These are phyloP conservation scores for Bacidia gigantensis DNA, from an alignment of 495 filamentous ascomycete genomes.

Conservation along the genomic window DNA sequence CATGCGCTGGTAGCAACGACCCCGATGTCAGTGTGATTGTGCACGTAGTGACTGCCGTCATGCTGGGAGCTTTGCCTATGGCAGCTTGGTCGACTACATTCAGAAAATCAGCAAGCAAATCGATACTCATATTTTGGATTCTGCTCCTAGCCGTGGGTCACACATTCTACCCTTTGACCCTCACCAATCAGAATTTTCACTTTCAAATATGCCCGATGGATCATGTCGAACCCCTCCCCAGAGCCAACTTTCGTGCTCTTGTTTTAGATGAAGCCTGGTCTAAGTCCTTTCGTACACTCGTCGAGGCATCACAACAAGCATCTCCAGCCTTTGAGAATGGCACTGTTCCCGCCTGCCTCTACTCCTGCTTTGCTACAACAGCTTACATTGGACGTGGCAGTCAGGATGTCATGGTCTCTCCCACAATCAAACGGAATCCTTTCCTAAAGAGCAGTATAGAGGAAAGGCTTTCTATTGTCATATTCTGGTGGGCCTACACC, in stretches of 20 bases:
- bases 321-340: background rate
- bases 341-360: slow-evolving; percentile 1
- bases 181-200: too few species aligned
- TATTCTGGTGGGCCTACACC: slow-evolving; percentile 7
- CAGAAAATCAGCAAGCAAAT: too few species aligned
- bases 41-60: too few species aligned
- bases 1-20: too few species aligned
- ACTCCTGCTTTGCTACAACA: slow-evolving; percentile 9
- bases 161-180: too few species aligned
- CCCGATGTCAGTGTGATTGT: too few species aligned
- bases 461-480: background rate
- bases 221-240: slow-evolving; percentile 3
- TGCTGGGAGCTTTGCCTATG: too few species aligned
- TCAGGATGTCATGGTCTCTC: background rate
- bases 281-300: slow-evolving; percentile 1
- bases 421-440: background rate
- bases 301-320: slow-evolving; percentile 1
- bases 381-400: slow-evolving; percentile 1
- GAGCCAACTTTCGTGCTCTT: slow-evolving; percentile 1
- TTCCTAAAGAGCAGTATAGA: background rate
- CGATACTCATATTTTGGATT: too few species aligned
- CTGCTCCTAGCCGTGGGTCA: too few species aligned
- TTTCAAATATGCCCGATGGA: too few species aligned
- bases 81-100: too few species aligned
- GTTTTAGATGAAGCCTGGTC: slow-evolving; percentile 3